These are phyloP conservation scores for Puya raimondii DNA, from an alignment of 176 grass and related monocot genomes.

Conservation along the genomic window DNA sequence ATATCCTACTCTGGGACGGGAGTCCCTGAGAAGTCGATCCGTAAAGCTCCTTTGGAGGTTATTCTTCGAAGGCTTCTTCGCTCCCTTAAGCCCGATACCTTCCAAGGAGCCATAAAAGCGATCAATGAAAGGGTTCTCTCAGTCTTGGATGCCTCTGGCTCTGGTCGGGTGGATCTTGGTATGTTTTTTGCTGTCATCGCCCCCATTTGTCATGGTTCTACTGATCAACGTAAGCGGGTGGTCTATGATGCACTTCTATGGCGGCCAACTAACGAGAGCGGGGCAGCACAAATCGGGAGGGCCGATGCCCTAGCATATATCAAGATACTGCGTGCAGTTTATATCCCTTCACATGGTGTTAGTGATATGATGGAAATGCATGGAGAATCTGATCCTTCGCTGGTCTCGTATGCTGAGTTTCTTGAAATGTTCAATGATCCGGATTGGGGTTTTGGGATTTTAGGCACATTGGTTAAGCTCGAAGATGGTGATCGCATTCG, in stretches of 20 bases:
- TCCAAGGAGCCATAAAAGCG: slow-evolving; percentile 75
- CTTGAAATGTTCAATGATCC: slow-evolving; percentile 96
- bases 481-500: slow-evolving; percentile 89
- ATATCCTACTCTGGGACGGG: slow-evolving; percentile 79
- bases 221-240: slow-evolving; percentile 56
- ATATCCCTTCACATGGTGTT: slow-evolving; percentile 65
- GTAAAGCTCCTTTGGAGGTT: slow-evolving; percentile 79
- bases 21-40: slow-evolving; percentile 76
- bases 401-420: slow-evolving; percentile 86
- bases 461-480: slow-evolving; percentile 72
- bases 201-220: slow-evolving; percentile 64
- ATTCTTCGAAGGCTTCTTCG: slow-evolving; percentile 75
- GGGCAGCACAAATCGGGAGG: slow-evolving; percentile 58
- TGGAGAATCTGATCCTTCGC: slow-evolving; percentile 85
- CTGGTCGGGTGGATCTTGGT: slow-evolving; percentile 82
- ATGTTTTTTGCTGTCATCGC: slow-evolving; percentile 93
- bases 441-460: slow-evolving; percentile 89
- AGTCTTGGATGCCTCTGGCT: slow-evolving; percentile 66
- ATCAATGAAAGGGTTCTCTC: slow-evolving; percentile 92
- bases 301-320: slow-evolving; percentile 73
- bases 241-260: slow-evolving; percentile 87
- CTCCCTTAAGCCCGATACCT: slow-evolving; percentile 88
- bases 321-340: slow-evolving; percentile 72
- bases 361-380: slow-evolving; percentile 92
- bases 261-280: slow-evolving; percentile 63